Evolutionary conservation across 306 rosid genomes (phyloP).

Genomic region (Begonia fuchsioides): DNA sequence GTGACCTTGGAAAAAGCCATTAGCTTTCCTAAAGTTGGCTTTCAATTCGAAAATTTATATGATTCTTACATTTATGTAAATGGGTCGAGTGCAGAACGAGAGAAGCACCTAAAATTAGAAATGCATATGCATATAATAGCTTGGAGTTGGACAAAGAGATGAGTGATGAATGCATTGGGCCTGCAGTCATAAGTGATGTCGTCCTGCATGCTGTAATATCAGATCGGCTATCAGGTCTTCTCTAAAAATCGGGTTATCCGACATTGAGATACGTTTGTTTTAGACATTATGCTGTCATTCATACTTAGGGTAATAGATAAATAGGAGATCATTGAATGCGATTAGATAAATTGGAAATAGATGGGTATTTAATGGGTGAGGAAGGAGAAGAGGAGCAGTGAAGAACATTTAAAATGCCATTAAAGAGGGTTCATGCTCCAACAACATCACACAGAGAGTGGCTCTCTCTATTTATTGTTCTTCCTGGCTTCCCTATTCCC

Average conservation of each 20-base stretch:
- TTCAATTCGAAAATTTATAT: no score
- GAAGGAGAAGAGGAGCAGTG: slow-evolving; percentile 1
- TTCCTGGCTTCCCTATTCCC: not conserved
- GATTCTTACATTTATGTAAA: no score
- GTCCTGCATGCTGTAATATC: no score
- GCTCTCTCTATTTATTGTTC: not conserved
- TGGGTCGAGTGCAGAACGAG: no score
- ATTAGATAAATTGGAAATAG: not conserved
- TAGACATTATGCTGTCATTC: no score
- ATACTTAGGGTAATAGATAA: not conserved
- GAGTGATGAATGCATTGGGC: not conserved
- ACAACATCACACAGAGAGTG: not conserved
- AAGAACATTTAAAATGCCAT: not conserved
- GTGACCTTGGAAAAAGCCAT: no score
- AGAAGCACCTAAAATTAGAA: not conserved
- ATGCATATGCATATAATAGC: not conserved
- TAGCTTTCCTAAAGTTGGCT: no score
- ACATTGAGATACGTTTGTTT: no score
- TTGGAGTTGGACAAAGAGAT: not conserved
- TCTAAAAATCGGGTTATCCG: no score
- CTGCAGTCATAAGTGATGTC: not conserved
- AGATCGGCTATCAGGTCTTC: no score
- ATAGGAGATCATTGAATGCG: no score
- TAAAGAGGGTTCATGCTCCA: not conserved
- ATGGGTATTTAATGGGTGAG: not conserved